Percentiles rank a stretch among this genome's conserved stretches.
Conservation (phyloP, 2,329 filamentous ascomycete genomes). For the Epicoccum sorghinum region DNA sequence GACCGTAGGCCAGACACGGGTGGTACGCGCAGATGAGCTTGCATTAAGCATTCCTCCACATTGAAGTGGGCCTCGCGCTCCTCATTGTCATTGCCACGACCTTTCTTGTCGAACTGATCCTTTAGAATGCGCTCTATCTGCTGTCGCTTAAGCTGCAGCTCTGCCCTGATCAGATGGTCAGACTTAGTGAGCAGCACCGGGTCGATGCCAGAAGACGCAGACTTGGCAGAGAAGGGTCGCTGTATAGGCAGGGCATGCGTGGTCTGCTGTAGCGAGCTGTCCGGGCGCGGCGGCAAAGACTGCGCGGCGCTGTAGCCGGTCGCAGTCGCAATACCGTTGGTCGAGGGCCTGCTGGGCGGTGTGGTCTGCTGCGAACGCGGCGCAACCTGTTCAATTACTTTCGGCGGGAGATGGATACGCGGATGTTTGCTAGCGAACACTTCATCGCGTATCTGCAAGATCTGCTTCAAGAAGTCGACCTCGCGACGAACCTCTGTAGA, state of each 20-base stretch:
- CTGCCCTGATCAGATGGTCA: constrained; percentile 80
- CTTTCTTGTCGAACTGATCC: constrained; percentile 73
- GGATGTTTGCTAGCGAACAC: constrained; percentile 79
- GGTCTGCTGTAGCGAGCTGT: constrained; percentile 33
- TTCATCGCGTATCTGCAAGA: constrained; percentile 79
- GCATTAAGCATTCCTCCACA: constrained; percentile 49
- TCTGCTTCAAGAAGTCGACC: constrained; percentile 70
- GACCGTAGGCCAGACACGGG: constrained; percentile 65
- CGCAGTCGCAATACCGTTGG: constrained; percentile 39
- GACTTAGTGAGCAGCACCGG: constrained; percentile 87
- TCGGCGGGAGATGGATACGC: constrained; percentile 63
- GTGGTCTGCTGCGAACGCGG: constrained; percentile 39
- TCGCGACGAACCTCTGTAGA: constrained; percentile 50
- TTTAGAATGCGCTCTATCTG: constrained; percentile 78
- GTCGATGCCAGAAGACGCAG: constrained; percentile 72
- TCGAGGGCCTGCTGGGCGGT: constrained; percentile 35
- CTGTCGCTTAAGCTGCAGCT: constrained; percentile 79
- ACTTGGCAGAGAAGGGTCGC: constrained; percentile 47
- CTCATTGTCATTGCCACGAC: constrained; percentile 57
- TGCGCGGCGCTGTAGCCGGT: constrained; percentile 34
- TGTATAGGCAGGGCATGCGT: constrained; percentile 30
- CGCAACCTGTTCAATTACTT: constrained; percentile 55
- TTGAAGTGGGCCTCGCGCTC: constrained; percentile 54
- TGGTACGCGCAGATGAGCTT: constrained; percentile 76
- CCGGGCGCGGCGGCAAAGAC: constrained; percentile 37